Base-by-base conservation (phyloP, 2,329 filamentous ascomycete species). In the Fusarium compactum region DNA sequence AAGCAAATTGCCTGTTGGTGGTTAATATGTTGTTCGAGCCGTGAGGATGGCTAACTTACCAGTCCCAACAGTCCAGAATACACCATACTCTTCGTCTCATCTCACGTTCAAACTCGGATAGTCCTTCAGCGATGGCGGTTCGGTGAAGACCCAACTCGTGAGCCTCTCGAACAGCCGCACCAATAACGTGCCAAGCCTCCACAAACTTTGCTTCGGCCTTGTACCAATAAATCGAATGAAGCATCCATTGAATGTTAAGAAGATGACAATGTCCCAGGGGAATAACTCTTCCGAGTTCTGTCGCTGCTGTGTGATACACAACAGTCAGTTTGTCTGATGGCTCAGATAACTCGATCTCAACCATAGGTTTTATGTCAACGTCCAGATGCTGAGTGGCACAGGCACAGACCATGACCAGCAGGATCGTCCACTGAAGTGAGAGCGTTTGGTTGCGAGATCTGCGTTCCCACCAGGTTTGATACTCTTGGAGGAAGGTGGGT, bases 161-260 rank as follows among this genome's bases (percentile, higher is more conserved):
- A 2, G 78, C 79, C 56, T 80, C 78, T 8, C 77, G 72, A 47
- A 81, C 75, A 11, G 78, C 78, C 22, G 74, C 59, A 29, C 74
- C 76, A 9, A 81, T 71, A 12, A 78, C 76, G 55, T 80, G 78
- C 80, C 79, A 80, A 20, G 70, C 76, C 46, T 81, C 79, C 6
- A 78, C 71, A 20, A 80, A 80, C 6, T 69, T 75, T 18, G 74
- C 77, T 50, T 80, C 78, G 3, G 76, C 71, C 54, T 79, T 80
- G 63, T 75, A 79, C 78, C 78, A 81, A 47, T 77, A 80, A 50
- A 76, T 78, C 0, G 78, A 80, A 58, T 80, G 78, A 24, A 81
- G 67, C 38, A 80, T 67, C 38, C 74, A 73, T 54, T 81, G 80
- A 4, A 81, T 73, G 30, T 77, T 79, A 11, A 78, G 69, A 8